Percentiles rank a stretch among this genome's conserved stretches.
These are phyloP conservation scores for Lecanicillium sp. DNA, from an alignment of 2,329 filamentous ascomycete genomes.

Conservation along the genomic window DNA sequence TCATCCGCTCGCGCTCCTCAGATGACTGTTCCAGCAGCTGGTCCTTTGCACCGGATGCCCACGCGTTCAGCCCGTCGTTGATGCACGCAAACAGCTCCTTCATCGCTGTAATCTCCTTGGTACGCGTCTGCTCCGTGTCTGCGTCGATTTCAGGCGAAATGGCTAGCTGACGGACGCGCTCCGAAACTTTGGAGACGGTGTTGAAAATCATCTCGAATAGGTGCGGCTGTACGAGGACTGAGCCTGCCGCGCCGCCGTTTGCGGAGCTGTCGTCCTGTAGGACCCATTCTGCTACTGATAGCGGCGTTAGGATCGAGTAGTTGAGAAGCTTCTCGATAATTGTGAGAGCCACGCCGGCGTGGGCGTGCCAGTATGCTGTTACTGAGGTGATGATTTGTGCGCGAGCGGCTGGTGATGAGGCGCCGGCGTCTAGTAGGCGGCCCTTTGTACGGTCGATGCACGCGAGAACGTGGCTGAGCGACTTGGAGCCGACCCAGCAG, in stretches of 20 bases:
- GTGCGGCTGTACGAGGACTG: conserved; percentile 62
- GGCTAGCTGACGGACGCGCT: conserved; percentile 74
- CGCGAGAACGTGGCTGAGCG: conserved; percentile 87
- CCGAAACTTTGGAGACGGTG: conserved; percentile 84
- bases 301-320: conserved; percentile 85
- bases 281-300: conserved; percentile 84
- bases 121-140: conserved; percentile 54
- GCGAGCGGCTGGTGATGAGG: conserved; percentile 65
- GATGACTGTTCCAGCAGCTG: conserved; percentile 61
- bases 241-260: conserved; percentile 44
- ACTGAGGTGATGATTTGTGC: conserved; percentile 86
- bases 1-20: conserved; percentile 51
- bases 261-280: conserved; percentile 51
- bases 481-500: conserved; percentile 90
- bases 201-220: conserved; percentile 85
- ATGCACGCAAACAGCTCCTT: conserved; percentile 72
- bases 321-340: conserved; percentile 97
- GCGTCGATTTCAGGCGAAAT: conserved; percentile 45
- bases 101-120: conserved; percentile 65
- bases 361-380: conserved; percentile 86
- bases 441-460: conserved; percentile 94
- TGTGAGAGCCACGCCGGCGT: conserved; percentile 83
- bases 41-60: conserved; percentile 67
- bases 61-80: conserved; percentile 65
- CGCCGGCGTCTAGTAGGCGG: conserved; percentile 70